Percentiles rank a stretch among this genome's conserved stretches.
phyloP scores from a whole-genome alignment of 176 grass and related monocot species.

The Cocos nucifera region DNA sequence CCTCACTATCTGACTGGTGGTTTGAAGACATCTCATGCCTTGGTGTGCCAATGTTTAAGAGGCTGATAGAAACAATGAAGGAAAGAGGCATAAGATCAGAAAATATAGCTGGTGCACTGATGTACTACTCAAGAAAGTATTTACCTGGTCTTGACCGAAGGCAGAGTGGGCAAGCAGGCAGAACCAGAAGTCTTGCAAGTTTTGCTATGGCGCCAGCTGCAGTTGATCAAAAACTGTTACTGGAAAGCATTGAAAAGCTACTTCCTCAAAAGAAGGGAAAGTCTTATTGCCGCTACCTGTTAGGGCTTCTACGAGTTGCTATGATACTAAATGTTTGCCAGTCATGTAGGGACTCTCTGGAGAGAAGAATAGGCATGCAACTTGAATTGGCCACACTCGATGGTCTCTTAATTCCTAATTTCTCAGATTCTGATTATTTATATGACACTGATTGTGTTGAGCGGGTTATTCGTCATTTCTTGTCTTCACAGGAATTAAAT shows the following conservation, averaged over 20 bases:
- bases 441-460: slow-evolving; percentile 18
- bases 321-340: slow-evolving; percentile 5
- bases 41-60: slow-evolving; percentile 5
- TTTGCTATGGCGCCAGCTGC: neutral
- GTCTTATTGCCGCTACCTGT: slow-evolving; percentile 6
- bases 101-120: slow-evolving; percentile 5
- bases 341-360: slow-evolving; percentile 1
- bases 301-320: slow-evolving; percentile 16
- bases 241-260: slow-evolving; percentile 3
- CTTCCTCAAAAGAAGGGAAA: slow-evolving; percentile 17
- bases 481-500: slow-evolving; percentile 3
- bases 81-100: slow-evolving; percentile 1
- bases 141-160: slow-evolving; percentile 9
- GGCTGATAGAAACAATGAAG: slow-evolving; percentile 7
- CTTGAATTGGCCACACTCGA: slow-evolving; percentile 2
- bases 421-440: slow-evolving; percentile 16
- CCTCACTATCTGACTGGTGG: slow-evolving; percentile 16
- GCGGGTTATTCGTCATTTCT: slow-evolving; percentile 10
- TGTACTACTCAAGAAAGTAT: slow-evolving; percentile 10
- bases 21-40: slow-evolving; percentile 12
- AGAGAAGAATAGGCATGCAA: slow-evolving; percentile 11
- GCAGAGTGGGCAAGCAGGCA: neutral
- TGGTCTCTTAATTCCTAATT: slow-evolving; percentile 12
- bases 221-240: slow-evolving; percentile 8
- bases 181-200: slow-evolving; percentile 1